Conservation (phyloP, 495 filamentous ascomycete species). For the Tuber aestivum region DNA sequence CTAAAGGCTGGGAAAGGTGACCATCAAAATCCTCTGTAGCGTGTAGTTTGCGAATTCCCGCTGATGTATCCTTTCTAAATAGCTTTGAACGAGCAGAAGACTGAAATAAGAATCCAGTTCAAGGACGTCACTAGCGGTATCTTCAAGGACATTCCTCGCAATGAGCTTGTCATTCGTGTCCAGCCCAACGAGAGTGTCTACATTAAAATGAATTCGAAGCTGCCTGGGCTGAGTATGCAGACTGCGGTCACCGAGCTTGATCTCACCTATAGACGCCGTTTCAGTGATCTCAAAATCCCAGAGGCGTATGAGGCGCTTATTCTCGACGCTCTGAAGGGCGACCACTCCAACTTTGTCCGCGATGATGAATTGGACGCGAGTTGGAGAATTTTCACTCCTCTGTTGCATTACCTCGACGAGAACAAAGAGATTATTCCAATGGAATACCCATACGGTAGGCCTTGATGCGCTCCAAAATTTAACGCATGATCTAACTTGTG, state of each 20-base stretch:
- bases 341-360: slow-evolving; percentile 99
- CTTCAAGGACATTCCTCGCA: slow-evolving; percentile 99
- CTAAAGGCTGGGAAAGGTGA: slow-evolving; percentile 92
- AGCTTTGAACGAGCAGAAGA: slow-evolving; percentile 99
- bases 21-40: slow-evolving; percentile 6
- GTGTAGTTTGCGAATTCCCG: neutral
- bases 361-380: slow-evolving; percentile 97
- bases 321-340: slow-evolving; percentile 93
- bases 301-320: slow-evolving; percentile 99
- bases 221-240: slow-evolving; percentile 98
- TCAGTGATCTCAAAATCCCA: slow-evolving; percentile 98
- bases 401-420: slow-evolving; percentile 95
- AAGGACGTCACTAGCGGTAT: slow-evolving; percentile 98
- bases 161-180: slow-evolving; percentile 98
- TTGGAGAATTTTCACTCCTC: slow-evolving; percentile 97
- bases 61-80: slow-evolving; percentile 10
- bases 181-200: slow-evolving; percentile 99
- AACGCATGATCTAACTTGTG: slow-evolving; percentile 25
- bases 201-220: slow-evolving; percentile 99
- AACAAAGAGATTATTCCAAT: slow-evolving; percentile 99
- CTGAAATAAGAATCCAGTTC: slow-evolving; percentile 98
- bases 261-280: slow-evolving; percentile 93
- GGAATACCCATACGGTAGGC: slow-evolving; percentile 98
- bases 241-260: slow-evolving; percentile 98
- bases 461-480: slow-evolving; percentile 1